Percentiles rank a stretch among this genome's conserved stretches.
Evolutionary conservation across 164 flowering plant genomes (phyloP).

Genomic region (Magnolia changhungtana): DNA sequence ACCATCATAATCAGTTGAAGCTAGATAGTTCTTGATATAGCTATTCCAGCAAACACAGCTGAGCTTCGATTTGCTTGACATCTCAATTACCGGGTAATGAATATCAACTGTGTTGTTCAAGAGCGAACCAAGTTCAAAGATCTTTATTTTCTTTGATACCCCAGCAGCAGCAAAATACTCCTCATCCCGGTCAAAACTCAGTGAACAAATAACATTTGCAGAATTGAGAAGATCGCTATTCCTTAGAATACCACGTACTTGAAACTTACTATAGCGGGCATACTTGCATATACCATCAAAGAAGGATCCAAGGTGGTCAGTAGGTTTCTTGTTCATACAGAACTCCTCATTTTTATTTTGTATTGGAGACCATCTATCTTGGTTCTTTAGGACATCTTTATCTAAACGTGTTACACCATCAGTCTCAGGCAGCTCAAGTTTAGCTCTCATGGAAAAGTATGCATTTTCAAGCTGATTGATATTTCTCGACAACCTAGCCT

Average conservation of each 20-base stretch:
- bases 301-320: constrained; percentile 64
- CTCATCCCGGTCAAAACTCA: constrained; percentile 92
- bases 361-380: constrained; percentile 26
- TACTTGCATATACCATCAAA: constrained; percentile 93
- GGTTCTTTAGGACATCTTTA: constrained; percentile 44
- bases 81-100: constrained; percentile 88
- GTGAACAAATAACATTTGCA: constrained; percentile 91
- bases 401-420: constrained; percentile 38
- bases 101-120: constrained; percentile 74
- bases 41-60: constrained; percentile 90
- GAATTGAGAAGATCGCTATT: constrained; percentile 73
- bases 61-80: constrained; percentile 77
- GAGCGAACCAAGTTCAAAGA: constrained; percentile 68
- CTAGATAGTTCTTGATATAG: constrained; percentile 90
- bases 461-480: constrained; percentile 76
- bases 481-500: constrained; percentile 49
- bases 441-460: constrained; percentile 78
- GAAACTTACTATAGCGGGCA: constrained; percentile 81
- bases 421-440: constrained; percentile 38
- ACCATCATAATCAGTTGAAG: constrained; percentile 97
- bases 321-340: constrained; percentile 13
- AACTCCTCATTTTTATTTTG: constrained; percentile 24
- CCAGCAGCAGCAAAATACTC: constrained; percentile 99
- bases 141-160: constrained; percentile 92
- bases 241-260: constrained; percentile 64